Conservation (phyloP, 208 protist species). For the Trypanosoma platydactyli region DNA sequence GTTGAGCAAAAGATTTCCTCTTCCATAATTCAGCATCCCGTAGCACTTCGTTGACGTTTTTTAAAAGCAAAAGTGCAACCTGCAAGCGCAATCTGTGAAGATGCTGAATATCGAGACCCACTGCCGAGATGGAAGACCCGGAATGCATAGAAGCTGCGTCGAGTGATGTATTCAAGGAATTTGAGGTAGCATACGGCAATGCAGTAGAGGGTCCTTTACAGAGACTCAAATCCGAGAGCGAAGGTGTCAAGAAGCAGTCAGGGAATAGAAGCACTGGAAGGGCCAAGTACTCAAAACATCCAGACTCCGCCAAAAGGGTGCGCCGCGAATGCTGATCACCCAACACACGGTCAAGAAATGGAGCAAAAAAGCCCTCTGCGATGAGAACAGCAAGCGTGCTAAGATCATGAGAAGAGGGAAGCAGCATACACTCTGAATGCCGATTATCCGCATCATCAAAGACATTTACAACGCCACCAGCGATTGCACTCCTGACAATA, state of each 20-base stretch:
- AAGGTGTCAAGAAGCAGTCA: constrained; percentile 58
- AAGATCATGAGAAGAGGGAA: constrained; percentile 67
- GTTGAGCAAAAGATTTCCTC: constrained; percentile 22
- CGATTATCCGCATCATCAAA: constrained; percentile 37
- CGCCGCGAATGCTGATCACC: constrained; percentile 26
- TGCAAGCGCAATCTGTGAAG: constrained; percentile 32
- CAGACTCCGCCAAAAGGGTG: constrained; percentile 40
- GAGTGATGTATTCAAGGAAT: neutral
- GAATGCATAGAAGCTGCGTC: neutral
- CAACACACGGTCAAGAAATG: constrained; percentile 42
- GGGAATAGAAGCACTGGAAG: constrained; percentile 66
- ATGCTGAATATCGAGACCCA: constrained; percentile 26
- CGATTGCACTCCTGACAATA: constrained; percentile 55
- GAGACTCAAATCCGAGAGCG: constrained; percentile 11
- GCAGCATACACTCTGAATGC: constrained; percentile 27
- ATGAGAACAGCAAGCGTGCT: constrained; percentile 41
- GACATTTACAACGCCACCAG: constrained; percentile 56
- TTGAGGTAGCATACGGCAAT: neutral
- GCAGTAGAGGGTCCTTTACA: neutral
- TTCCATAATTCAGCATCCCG: constrained; percentile 59
- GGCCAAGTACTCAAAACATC: constrained; percentile 52
- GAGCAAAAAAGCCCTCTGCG: constrained; percentile 60
- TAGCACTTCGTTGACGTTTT: constrained; percentile 55
- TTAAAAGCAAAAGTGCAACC: constrained; percentile 44
- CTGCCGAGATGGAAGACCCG: neutral